These are phyloP conservation scores for Cornus florida DNA, from an alignment of 148 eudicot genomes.

Conservation along the genomic window DNA sequence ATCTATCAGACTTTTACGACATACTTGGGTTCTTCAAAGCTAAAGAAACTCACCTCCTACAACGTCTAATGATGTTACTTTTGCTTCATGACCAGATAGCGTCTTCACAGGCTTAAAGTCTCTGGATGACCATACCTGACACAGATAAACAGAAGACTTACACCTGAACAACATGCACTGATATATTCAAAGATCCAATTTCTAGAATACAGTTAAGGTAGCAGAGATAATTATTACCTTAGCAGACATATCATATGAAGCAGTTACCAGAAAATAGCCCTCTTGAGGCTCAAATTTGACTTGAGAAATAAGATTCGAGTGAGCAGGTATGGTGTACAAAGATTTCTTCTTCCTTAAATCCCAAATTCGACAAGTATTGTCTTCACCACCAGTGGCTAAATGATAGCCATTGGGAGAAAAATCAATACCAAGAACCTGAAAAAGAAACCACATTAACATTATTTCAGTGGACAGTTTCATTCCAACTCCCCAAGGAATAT, in stretches of 20 bases:
- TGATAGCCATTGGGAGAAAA: conserved; percentile 96
- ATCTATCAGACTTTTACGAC: not conserved
- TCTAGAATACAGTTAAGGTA: not conserved
- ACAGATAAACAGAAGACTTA: not conserved
- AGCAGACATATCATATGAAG: conserved; percentile 88
- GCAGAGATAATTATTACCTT: conserved; percentile 48
- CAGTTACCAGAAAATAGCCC: conserved; percentile 85
- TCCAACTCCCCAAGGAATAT: too few relatives aligned
- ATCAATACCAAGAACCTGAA: conserved; percentile 72
- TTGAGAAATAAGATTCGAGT: conserved; percentile 84
- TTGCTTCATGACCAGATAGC: conserved; percentile 81
- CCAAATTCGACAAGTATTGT: conserved; percentile 94
- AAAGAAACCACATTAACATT: conserved; percentile 3
- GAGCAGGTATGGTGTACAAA: conserved; percentile 84
- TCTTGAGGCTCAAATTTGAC: conserved; percentile 98
- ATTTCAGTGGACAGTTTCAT: not conserved
- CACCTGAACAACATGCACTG: not conserved
- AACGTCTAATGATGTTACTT: conserved; percentile 76
- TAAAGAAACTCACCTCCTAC: conserved; percentile 50
- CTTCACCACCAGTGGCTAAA: conserved; percentile 93
- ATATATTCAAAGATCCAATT: not conserved
- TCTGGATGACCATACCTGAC: conserved; percentile 71
- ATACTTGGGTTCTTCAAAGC: not conserved
- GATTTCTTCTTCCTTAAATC: conserved; percentile 84
- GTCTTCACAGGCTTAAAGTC: conserved; percentile 87